phyloP scores from a whole-genome alignment of 1,284 basidiomycete species.

The Stygiomarasmius scandens region DNA sequence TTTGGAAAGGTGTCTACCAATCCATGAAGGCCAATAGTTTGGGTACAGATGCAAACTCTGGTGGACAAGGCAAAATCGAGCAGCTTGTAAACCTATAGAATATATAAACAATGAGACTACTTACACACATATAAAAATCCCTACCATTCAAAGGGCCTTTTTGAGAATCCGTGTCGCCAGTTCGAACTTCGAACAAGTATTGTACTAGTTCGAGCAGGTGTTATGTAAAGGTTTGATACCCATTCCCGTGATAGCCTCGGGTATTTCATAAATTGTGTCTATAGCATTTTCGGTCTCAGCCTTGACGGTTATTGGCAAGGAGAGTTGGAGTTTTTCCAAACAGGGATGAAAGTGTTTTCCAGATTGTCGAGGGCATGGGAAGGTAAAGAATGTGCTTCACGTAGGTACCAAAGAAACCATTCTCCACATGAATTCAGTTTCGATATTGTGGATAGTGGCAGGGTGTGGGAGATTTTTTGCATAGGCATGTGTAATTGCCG shows the following conservation, averaged over 20 bases:
- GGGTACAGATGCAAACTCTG: constrained; percentile 12
- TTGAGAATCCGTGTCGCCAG: neutral
- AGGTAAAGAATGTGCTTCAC: neutral
- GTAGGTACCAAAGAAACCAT: constrained; percentile 3
- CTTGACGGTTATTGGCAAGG: neutral
- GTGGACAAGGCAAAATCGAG: constrained; percentile 12
- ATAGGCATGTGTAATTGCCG: too few species aligned
- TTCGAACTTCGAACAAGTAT: too few species aligned
- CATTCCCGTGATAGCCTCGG: too few species aligned
- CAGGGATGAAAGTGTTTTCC: neutral
- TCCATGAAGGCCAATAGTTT: too few species aligned
- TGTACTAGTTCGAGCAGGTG: too few species aligned
- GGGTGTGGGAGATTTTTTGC: too few species aligned
- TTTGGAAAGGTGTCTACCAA: constrained; percentile 19
- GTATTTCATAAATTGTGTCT: neutral
- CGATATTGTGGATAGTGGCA: neutral
- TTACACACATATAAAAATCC: neutral
- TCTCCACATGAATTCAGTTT: neutral
- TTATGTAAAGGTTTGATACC: too few species aligned
- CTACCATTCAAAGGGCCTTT: neutral
- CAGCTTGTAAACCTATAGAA: constrained; percentile 11
- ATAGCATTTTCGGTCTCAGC: neutral
- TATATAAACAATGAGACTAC: neutral
- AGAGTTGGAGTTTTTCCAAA: neutral
- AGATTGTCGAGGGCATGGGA: neutral